Conservation (phyloP, 2,329 filamentous ascomycete genomes). For the Fusarium sp. region DNA sequence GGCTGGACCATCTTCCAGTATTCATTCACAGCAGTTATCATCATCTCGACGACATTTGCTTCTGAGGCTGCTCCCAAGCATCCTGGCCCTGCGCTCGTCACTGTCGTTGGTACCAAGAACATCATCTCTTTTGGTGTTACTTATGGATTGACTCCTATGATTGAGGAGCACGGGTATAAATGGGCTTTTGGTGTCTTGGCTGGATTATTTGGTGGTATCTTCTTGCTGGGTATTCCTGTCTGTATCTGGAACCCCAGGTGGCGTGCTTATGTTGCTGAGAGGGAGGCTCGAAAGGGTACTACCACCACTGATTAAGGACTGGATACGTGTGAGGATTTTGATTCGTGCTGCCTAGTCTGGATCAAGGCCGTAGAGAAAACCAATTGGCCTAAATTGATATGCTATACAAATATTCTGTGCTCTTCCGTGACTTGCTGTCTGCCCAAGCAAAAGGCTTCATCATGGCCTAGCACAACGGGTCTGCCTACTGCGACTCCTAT, state of each 20-base stretch:
- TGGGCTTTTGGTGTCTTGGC: constrained; percentile 10
- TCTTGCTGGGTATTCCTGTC: constrained; percentile 25
- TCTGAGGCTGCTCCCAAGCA: constrained; percentile 15
- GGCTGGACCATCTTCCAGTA: constrained; percentile 19
- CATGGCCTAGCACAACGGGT: rapidly evolving
- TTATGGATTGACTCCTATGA: constrained; percentile 3
- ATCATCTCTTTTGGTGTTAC: constrained; percentile 11
- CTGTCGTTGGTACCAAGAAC: constrained; percentile 12
- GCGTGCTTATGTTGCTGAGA: constrained; percentile 15
- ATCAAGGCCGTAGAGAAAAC: rapidly evolving
- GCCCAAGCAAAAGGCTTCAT: rapidly evolving
- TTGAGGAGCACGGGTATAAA: neutral
- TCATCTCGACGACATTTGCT: constrained; percentile 6
- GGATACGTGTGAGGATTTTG: neutral
- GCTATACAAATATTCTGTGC: neutral
- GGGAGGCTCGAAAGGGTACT: constrained; percentile 1
- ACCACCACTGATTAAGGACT: neutral
- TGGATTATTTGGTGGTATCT: constrained; percentile 21
- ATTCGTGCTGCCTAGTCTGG: rapidly evolving
- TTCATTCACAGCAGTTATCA: constrained; percentile 4
- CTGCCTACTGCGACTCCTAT: neutral
- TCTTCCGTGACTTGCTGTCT: neutral
- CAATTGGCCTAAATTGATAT: neutral
- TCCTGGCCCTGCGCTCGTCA: constrained; percentile 8
- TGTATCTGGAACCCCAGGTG: constrained; percentile 25